Evolutionary conservation across 2,329 filamentous ascomycete species (phyloP).

Genomic region (Fusarium veterinarium): DNA sequence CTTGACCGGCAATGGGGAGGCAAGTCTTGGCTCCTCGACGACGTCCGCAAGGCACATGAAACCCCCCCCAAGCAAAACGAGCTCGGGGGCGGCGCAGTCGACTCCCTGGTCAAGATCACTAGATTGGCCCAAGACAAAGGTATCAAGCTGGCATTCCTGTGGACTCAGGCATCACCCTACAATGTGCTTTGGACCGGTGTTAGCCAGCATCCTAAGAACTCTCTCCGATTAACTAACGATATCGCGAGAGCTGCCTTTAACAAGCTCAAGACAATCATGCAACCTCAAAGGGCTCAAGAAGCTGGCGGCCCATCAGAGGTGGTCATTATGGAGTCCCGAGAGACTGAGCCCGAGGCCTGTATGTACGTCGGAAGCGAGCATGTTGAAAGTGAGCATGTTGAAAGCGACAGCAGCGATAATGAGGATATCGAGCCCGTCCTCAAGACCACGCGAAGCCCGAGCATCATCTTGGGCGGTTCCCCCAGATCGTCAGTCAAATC

Average conservation of each 20-base stretch:
- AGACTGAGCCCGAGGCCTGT: background rate
- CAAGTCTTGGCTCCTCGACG: background rate
- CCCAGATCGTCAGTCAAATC: background rate
- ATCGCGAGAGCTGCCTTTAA: background rate
- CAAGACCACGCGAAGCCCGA: background rate
- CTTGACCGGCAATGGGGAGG: constrained; percentile 4
- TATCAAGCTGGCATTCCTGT: background rate
- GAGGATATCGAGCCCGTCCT: background rate
- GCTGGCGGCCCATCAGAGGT: background rate
- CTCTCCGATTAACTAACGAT: background rate
- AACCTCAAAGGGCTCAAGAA: background rate
- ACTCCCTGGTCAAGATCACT: background rate
- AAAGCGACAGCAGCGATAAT: background rate
- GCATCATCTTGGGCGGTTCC: background rate
- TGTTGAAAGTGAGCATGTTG: background rate
- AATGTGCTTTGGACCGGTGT: background rate
- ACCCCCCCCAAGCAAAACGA: background rate
- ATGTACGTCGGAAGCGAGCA: background rate
- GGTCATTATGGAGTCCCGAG: background rate
- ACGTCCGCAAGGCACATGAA: background rate
- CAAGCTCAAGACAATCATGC: background rate
- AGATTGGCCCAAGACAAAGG: background rate
- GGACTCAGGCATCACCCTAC: background rate
- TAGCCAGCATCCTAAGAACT: accelerated
- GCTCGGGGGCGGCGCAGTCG: accelerated